A percentile compares a stretch with the other conserved stretches of the same genome.
Evolutionary conservation across 1,139 yeast species (phyloP).

Genomic region (Saccharomycopsis hybrid): DNA sequence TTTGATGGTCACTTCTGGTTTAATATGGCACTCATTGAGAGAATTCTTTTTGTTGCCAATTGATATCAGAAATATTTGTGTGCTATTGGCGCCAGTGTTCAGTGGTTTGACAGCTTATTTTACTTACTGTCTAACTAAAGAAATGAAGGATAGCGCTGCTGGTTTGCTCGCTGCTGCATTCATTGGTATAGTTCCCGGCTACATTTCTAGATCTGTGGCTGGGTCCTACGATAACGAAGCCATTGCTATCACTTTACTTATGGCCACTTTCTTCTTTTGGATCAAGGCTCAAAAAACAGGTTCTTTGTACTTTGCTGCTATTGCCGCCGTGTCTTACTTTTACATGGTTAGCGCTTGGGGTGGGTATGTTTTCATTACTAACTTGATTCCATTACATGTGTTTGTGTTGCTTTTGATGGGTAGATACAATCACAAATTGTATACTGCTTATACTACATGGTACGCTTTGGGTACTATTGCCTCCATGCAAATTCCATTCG

Average conservation of each 20-base stretch:
- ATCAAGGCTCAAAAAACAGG: conserved; percentile 89
- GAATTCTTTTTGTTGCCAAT: conserved; percentile 66
- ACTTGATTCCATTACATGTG: conserved; percentile 92
- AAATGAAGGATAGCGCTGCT: conserved; percentile 85
- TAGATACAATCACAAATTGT: conserved; percentile 74
- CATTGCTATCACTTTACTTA: conserved; percentile 89
- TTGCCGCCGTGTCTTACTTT: conserved; percentile 85
- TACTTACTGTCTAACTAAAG: conserved; percentile 84
- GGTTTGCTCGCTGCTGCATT: conserved; percentile 90
- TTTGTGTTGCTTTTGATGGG: conserved; percentile 93
- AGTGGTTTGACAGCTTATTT: conserved; percentile 89
- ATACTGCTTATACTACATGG: conserved; percentile 95
- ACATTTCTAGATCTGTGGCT: conserved; percentile 96
- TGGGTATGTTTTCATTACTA: conserved; percentile 97
- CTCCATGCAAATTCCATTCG: conserved; percentile 98
- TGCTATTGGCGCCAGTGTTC: conserved; percentile 92
- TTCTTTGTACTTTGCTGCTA: conserved; percentile 74
- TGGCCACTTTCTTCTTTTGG: conserved; percentile 97
- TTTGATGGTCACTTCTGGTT: conserved; percentile 92
- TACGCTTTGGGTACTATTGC: conserved; percentile 93
- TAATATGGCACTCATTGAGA: conserved; percentile 71
- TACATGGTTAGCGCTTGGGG: conserved; percentile 99
- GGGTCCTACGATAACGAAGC: conserved; percentile 99
- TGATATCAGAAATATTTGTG: conserved; percentile 94
- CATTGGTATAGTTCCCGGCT: conserved; percentile 98